Evolutionary conservation across 1,284 basidiomycete genomes (phyloP), one percentile per base, ranked within the genome.

Genomic region (Puccinia triticina): DNA sequence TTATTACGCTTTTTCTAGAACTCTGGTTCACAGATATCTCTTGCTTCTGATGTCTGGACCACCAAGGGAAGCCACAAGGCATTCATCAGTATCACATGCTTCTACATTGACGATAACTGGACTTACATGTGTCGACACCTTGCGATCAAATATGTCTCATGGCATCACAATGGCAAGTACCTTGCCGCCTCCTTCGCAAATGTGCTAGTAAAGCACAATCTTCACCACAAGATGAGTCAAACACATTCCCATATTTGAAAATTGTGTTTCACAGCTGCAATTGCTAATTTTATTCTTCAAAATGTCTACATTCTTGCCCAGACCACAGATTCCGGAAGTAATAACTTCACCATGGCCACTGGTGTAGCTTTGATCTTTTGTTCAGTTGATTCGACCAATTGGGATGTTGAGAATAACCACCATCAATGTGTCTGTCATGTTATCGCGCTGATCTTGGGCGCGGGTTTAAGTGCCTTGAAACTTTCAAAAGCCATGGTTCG

Each of bases 81-180:
- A n/a, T n/a, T n/a, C n/a, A n/a, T n/a, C n/a, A n/a, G n/a, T n/a
- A n/a, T n/a, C 53, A 55, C 48, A 5, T 50, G 48, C 48, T 55
- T 26, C 23, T 74, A 55, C 46, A 74, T 74, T 8, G 16, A 10
- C n/a, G 2, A 55, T 14, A n/a, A 55, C 18, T 74, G 48, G 48
- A 50, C 26, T 0, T 74, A 55, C 18, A 12, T 55, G n/a, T 55
- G 32, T 32, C 23, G 23, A 16, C 72, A 74, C 46, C 50, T 74
- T 26, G 48, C 48, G 11, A 34, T 57, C 0, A 74, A 74, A 53
- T 67, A 67, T 40, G 23, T 67, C 23, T 67, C 64, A 8, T 67
- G 64, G 64, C 64, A 67, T 26, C 64, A 67, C 64, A 67, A 67
- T 40, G 23, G 64, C 12, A 67, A 67, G 40, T 67, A 67, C 23